These are phyloP conservation scores for Stereocaulon alpinum DNA, from an alignment of 495 filamentous ascomycete genomes.

Conservation along the genomic window DNA sequence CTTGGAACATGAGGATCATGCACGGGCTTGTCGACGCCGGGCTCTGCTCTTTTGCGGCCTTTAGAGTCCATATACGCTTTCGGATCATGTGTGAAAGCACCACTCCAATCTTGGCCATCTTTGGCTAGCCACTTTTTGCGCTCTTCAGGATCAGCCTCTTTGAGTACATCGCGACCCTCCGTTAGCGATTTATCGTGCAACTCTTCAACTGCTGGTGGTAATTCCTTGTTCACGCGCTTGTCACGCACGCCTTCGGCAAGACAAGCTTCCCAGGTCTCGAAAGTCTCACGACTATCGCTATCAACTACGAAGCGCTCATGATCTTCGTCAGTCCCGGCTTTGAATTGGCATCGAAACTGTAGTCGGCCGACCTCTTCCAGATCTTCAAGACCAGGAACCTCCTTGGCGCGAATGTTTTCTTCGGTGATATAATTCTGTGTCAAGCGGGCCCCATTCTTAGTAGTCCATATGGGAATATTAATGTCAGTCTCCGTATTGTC, in stretches of 20 bases:
- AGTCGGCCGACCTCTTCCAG: slow-evolving; percentile 71
- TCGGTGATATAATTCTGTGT: slow-evolving; percentile 87
- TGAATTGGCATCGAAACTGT: slow-evolving; percentile 69
- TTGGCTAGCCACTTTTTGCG: slow-evolving; percentile 67
- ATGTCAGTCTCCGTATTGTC: slow-evolving; percentile 68
- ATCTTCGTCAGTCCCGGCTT: slow-evolving; percentile 81
- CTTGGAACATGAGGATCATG: slow-evolving; percentile 47
- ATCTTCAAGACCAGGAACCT: slow-evolving; percentile 56
- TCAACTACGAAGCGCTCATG: slow-evolving; percentile 75
- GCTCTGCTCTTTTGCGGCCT: slow-evolving; percentile 44
- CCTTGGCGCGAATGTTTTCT: slow-evolving; percentile 46
- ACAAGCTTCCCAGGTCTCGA: slow-evolving; percentile 89
- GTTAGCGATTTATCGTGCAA: slow-evolving; percentile 73
- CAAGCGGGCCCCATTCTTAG: slow-evolving; percentile 57
- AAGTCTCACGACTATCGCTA: slow-evolving; percentile 83
- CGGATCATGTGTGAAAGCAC: slow-evolving; percentile 67
- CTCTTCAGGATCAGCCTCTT: slow-evolving; percentile 55
- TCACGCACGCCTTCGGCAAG: slow-evolving; percentile 70
- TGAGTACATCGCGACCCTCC: slow-evolving; percentile 68
- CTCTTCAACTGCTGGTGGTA: slow-evolving; percentile 54
- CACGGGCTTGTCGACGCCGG: slow-evolving; percentile 44
- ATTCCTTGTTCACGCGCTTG: slow-evolving; percentile 52
- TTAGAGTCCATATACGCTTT: slow-evolving; percentile 41
- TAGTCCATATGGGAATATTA: slow-evolving; percentile 80
- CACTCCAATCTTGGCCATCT: slow-evolving; percentile 77